These are phyloP conservation scores for Fusarium setosum DNA, from an alignment of 2,329 filamentous ascomycete genomes.

Conservation along the genomic window DNA sequence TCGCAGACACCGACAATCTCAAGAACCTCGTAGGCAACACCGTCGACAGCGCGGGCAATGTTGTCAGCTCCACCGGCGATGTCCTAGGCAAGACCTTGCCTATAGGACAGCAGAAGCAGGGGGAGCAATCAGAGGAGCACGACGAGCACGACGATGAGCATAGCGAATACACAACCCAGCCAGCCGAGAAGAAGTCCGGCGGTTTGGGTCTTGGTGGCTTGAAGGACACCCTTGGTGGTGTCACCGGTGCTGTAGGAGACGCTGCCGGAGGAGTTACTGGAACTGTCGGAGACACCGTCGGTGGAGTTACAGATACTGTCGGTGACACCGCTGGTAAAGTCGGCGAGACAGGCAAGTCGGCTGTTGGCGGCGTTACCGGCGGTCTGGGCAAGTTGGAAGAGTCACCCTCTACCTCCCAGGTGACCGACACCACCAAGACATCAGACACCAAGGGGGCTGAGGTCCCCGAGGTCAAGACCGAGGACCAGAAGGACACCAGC, in stretches of 20 bases:
- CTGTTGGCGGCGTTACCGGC: conserved; percentile 34
- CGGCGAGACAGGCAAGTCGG: conserved; percentile 17
- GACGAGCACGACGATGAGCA: conserved; percentile 40
- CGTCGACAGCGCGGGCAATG: conserved; percentile 50
- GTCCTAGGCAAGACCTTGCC: conserved; percentile 54
- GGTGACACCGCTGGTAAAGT: conserved; percentile 11
- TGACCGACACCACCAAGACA: conserved; percentile 32
- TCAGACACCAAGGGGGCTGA: conserved; percentile 28
- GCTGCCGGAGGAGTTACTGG: conserved; percentile 12
- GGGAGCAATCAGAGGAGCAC: conserved; percentile 11
- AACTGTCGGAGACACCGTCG: conserved; percentile 22
- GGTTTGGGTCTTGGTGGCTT: conserved; percentile 42
- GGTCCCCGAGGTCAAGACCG: conserved; percentile 16
- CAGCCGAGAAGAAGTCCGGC: conserved; percentile 46
- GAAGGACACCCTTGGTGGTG: conserved; percentile 15
- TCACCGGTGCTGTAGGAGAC: conserved; percentile 19
- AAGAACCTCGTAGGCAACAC: conserved; percentile 55
- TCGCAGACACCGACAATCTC: conserved; percentile 53
- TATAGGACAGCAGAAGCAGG: conserved; percentile 41
- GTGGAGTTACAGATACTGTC: conserved; percentile 8
- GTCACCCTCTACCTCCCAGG: conserved; percentile 21
- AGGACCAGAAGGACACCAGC: conserved; percentile 17
- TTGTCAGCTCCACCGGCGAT: conserved; percentile 52
- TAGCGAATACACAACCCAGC: conserved; percentile 55
- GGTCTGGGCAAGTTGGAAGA: conserved; percentile 28